Evolutionary conservation across 2,329 filamentous ascomycete genomes (phyloP).

Genomic region (Tricladium varicosporioides): DNA sequence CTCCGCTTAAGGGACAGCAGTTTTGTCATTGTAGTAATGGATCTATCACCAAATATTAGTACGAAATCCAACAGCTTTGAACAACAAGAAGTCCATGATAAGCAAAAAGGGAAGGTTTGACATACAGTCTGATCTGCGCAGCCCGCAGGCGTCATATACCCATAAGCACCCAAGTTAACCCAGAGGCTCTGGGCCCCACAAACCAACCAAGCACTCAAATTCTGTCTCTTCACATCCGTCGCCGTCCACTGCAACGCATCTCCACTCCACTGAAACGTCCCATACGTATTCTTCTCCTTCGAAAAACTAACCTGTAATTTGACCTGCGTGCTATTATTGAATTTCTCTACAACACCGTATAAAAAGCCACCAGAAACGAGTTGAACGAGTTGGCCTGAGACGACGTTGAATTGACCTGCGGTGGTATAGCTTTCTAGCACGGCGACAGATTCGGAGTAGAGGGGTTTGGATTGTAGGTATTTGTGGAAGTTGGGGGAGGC

Average conservation of each 20-base stretch:
- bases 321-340: conserved; percentile 41
- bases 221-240: conserved; percentile 48
- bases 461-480: conserved; percentile 49
- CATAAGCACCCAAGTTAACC: conserved; percentile 58
- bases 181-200: conserved; percentile 51
- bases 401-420: conserved; percentile 57
- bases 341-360: conserved; percentile 26
- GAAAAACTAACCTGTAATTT: conserved; percentile 52
- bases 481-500: conserved; percentile 56
- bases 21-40: conserved; percentile 42
- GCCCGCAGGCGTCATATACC: conserved; percentile 51
- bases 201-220: conserved; percentile 58
- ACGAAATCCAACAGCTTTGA: background rate
- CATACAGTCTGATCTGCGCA: conserved; percentile 57
- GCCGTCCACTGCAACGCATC: conserved; percentile 56
- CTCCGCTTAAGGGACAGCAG: conserved; percentile 23
- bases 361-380: conserved; percentile 36
- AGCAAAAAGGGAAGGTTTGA: conserved; percentile 11
- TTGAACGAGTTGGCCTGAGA: conserved; percentile 48
- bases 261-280: conserved; percentile 56
- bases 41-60: conserved; percentile 32
- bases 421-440: conserved; percentile 50
- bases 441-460: conserved; percentile 45
- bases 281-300: conserved; percentile 50
- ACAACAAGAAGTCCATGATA: too few species aligned